A percentile compares a stretch with the other conserved stretches of the same genome.
These are phyloP conservation scores for Epichloe coenophiala DNA, from an alignment of 2,329 filamentous ascomycete genomes.

Conservation along the genomic window DNA sequence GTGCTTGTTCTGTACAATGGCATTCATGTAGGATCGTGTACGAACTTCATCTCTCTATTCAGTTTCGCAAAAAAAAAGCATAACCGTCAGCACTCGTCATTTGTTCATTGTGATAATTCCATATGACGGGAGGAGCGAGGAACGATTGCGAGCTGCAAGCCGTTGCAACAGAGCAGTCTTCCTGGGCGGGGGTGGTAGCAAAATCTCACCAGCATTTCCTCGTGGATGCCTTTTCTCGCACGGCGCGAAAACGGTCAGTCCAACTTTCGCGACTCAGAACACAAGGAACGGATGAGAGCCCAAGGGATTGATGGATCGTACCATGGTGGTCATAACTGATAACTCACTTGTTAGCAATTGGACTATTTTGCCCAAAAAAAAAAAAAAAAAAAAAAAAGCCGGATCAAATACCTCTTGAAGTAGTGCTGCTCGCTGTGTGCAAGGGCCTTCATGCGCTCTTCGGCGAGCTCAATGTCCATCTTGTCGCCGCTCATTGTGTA, in stretches of 20 bases:
- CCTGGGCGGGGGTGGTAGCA: constrained; percentile 7
- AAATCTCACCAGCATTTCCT: constrained; percentile 85
- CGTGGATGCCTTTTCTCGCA: constrained; percentile 62
- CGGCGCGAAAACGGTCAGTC: not conserved
- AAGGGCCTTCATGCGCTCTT: constrained; percentile 55
- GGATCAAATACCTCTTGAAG: constrained; percentile 70
- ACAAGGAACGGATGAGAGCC: constrained; percentile 5
- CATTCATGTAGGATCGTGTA: constrained; percentile 90
- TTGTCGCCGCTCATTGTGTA: constrained; percentile 33
- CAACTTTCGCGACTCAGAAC: not conserved
- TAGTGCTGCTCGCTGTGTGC: constrained; percentile 97
- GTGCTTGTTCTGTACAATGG: constrained; percentile 94
- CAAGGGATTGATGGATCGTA: constrained; percentile 25
- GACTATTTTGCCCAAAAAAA: no score
- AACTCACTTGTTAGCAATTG: not conserved
- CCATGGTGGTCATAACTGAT: constrained; percentile 94
- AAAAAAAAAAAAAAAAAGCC: not conserved
- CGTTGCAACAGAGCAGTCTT: constrained; percentile 3
- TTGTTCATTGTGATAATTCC: not conserved
- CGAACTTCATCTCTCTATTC: constrained; percentile 92
- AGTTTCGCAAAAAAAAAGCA: not conserved
- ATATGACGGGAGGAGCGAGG: not conserved
- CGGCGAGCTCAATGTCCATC: constrained; percentile 47
- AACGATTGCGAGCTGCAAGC: not conserved
- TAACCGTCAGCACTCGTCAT: not conserved